Evolutionary conservation across 2,329 filamentous ascomycete species (phyloP).

Genomic region (Apiospora hydei): DNA sequence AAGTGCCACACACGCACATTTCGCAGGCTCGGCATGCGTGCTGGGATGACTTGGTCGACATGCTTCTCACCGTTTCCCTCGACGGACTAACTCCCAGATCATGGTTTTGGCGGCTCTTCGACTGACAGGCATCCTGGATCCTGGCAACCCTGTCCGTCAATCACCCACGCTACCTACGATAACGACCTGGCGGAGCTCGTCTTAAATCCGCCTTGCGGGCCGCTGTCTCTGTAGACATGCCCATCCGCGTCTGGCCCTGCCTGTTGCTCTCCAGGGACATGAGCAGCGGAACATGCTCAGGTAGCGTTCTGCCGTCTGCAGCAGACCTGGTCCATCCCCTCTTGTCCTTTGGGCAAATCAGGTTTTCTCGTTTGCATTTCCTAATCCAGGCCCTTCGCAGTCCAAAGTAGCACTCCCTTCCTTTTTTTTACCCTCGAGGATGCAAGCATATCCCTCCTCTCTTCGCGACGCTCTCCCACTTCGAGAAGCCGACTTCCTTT

Average conservation of each 20-base stretch:
- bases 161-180: slow-evolving; percentile 24
- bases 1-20: slow-evolving; percentile 26
- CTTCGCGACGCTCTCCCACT: slow-evolving; percentile 23
- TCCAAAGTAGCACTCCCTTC: slow-evolving; percentile 12
- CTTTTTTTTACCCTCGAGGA: slow-evolving; percentile 13
- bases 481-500: slow-evolving; percentile 15
- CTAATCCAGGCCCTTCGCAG: slow-evolving; percentile 19
- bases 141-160: slow-evolving; percentile 17
- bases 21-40: not conserved
- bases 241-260: not conserved
- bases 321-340: not conserved
- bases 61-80: slow-evolving; percentile 22
- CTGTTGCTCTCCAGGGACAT: not conserved
- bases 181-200: slow-evolving; percentile 18
- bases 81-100: slow-evolving; percentile 13
- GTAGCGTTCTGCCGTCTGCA: slow-evolving; percentile 16
- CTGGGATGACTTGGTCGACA: slow-evolving; percentile 18
- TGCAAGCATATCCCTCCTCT: slow-evolving; percentile 23
- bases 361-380: slow-evolving; percentile 11
- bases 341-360: slow-evolving; percentile 18
- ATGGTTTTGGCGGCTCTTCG: slow-evolving; percentile 23
- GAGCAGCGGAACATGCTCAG: not conserved
- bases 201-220: slow-evolving; percentile 23
- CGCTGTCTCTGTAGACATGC: slow-evolving; percentile 20
- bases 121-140: slow-evolving; percentile 21